Percentiles rank a stretch among this genome's conserved stretches.
Conservation (phyloP, 208 protist genomes). For the Phytomonas sp. region DNA sequence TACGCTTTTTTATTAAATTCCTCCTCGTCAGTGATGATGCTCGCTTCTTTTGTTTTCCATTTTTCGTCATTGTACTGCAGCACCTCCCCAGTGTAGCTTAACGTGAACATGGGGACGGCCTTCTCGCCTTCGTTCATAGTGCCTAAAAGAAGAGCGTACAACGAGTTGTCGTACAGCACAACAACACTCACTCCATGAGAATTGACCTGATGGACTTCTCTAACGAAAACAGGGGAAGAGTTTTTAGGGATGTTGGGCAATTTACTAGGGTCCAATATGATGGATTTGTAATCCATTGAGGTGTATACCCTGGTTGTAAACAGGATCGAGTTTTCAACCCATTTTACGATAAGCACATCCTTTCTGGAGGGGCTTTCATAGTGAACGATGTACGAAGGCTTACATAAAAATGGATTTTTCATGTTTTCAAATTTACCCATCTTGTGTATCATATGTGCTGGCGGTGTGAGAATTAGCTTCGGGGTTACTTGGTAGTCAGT, state of each 20-base stretch:
- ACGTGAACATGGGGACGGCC: neutral
- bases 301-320: neutral
- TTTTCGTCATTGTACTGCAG: neutral
- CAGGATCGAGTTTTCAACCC: neutral
- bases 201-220: neutral
- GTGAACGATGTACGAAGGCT: neutral
- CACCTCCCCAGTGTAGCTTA: neutral
- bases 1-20: slow-evolving; percentile 7
- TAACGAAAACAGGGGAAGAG: neutral
- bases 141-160: neutral
- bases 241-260: neutral
- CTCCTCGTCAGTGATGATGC: neutral
- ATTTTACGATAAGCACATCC: neutral
- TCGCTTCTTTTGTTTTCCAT: neutral
- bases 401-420: neutral
- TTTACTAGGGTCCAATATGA: neutral
- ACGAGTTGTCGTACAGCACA: neutral
- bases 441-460: neutral
- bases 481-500: neutral
- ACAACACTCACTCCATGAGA: neutral
- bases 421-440: neutral
- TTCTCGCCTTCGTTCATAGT: neutral
- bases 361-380: neutral
- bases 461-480: neutral
- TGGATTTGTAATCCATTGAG: neutral